Base-by-base conservation (phyloP, 331 rosid genomes). In the Quercus tomentella region DNA sequence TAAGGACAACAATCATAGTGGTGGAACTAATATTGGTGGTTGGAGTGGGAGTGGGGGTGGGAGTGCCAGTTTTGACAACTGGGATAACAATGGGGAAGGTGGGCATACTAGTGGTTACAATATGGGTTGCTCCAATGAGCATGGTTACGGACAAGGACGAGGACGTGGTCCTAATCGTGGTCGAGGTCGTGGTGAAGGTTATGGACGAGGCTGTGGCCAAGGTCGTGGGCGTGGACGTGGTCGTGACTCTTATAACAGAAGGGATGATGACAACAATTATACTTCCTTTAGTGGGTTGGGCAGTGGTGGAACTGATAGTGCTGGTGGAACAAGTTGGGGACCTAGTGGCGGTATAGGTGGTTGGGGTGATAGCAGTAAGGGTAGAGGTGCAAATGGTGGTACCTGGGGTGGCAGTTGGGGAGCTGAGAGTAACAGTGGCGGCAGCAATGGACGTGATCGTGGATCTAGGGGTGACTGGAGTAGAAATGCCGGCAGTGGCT, bases 81-180 rank as follows among this genome's bases (percentile, higher is more conserved):
- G 28, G 60, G 12, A 60, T 41, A 75, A 37, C 23, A 23, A 76
- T 20, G 73, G 45, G 16, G 30, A n/a, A 25, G 70, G 35, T 7
- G 4, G 26, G 70, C 79, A 62, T 14, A 71, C 41, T 7, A 55
- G 25, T 52, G 68, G 55, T 65, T 30, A 73, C 73, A 31, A 70
- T 23, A 6, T 30, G 28, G 73, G 52, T 60, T 25, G 37, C 57
- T 26, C 30, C 21, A 61, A 49, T 49, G 54, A 49, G 0, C 25
- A 10, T n/a, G 81, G 76, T 16, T 26, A 62, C n/a, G 76, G 63
- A 12, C 31, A 45, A 35, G 79, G 73, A 67, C 73, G 70, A 37
- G 87, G 82, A 22, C 52, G 83, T 6, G 89, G 73, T 57, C 75
- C 80, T 60, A 84, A 84, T 43, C 22, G 82, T 79, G 82, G 83